These are phyloP conservation scores for Phytopythium montanum DNA, from an alignment of 352 stramenopile genomes.

Conservation along the genomic window DNA sequence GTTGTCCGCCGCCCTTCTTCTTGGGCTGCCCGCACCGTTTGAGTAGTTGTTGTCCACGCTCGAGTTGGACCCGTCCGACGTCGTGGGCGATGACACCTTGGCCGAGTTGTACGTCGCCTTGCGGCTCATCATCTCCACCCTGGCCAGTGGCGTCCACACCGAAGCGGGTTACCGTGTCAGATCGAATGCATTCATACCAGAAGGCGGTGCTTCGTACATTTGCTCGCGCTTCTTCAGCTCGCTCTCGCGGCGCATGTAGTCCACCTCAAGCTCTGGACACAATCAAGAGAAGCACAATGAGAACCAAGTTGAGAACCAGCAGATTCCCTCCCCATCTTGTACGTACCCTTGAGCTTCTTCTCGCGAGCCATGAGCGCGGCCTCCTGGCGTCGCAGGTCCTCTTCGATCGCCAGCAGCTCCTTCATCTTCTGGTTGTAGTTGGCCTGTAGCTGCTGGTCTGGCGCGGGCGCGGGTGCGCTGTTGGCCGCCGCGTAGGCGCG, in stretches of 20 bases:
- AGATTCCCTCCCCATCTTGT: neutral
- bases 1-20: constrained; percentile 29
- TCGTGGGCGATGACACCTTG: constrained; percentile 67
- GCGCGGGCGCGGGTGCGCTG: constrained; percentile 20
- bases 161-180: neutral
- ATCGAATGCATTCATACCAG: neutral
- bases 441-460: constrained; percentile 69
- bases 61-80: constrained; percentile 74
- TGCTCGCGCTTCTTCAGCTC: constrained; percentile 85
- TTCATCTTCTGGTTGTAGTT: constrained; percentile 89
- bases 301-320: neutral
- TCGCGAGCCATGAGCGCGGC: constrained; percentile 78
- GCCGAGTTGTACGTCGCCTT: constrained; percentile 62
- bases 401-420: constrained; percentile 79
- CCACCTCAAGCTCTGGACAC: constrained; percentile 62
- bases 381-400: constrained; percentile 83
- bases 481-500: constrained; percentile 70
- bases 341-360: constrained; percentile 77
- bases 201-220: constrained; percentile 29
- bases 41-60: constrained; percentile 68
- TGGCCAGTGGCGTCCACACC: constrained; percentile 8
- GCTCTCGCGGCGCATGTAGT: constrained; percentile 71
- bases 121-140: constrained; percentile 74
- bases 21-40: constrained; percentile 30
- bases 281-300: neutral